These are phyloP conservation scores for Ganoderma lucidum DNA, from an alignment of 1,284 basidiomycete species.

Conservation along the genomic window DNA sequence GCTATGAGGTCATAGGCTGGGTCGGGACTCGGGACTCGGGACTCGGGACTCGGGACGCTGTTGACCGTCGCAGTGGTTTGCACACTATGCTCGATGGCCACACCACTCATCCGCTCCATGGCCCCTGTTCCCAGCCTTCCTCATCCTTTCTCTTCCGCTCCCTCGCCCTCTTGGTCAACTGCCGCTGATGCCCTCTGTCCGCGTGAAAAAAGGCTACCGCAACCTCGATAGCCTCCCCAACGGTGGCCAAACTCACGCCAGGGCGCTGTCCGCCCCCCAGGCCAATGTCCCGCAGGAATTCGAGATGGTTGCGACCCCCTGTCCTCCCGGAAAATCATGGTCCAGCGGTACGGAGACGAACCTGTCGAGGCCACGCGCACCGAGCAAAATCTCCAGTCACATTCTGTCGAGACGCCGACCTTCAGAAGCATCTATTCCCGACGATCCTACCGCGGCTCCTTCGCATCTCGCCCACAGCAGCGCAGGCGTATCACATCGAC, in stretches of 20 bases:
- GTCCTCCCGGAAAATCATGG: constrained; percentile 9
- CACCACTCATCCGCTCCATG: not conserved
- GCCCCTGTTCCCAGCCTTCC: constrained; percentile 1
- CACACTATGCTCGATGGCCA: not conserved
- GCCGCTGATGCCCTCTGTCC: constrained; percentile 62
- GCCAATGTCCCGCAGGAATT: not conserved
- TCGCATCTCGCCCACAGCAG: constrained; percentile 14
- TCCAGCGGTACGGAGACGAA: constrained; percentile 12
- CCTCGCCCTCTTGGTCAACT: constrained; percentile 15
- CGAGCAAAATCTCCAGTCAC: constrained; percentile 40
- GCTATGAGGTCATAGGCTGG: constrained; percentile 4
- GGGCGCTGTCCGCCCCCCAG: constrained; percentile 17
- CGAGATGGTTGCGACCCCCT: not conserved
- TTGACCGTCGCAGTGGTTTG: not conserved
- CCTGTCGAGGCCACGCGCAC: constrained; percentile 23
- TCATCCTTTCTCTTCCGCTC: constrained; percentile 8
- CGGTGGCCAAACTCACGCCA: constrained; percentile 23
- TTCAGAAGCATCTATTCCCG: not conserved
- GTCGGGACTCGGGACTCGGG: no score
- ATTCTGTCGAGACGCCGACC: constrained; percentile 33
- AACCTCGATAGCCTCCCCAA: constrained; percentile 44
- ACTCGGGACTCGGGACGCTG: no score
- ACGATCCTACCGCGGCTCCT: constrained; percentile 14
- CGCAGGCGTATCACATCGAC: not conserved
- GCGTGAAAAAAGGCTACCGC: constrained; percentile 58